These are phyloP conservation scores for Boletus sp. DNA, from an alignment of 1,284 basidiomycete species.

Conservation along the genomic window DNA sequence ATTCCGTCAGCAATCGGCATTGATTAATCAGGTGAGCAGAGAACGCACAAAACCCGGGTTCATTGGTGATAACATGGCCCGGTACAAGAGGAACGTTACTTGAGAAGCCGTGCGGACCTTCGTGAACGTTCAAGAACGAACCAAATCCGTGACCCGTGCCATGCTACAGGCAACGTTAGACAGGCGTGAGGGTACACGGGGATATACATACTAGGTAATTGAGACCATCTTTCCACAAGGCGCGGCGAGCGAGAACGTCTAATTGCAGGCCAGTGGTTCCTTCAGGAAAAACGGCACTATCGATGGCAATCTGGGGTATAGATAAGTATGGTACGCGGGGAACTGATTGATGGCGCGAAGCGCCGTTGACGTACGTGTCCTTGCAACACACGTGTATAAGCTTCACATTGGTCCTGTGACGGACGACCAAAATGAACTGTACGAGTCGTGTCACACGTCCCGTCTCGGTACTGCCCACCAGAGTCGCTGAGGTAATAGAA, in stretches of 20 bases:
- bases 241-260: constrained; percentile 81
- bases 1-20: constrained; percentile 13
- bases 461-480: constrained; percentile 85
- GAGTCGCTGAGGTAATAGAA: constrained; percentile 60
- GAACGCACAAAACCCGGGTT: constrained; percentile 76
- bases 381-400: constrained; percentile 92
- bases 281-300: constrained; percentile 83
- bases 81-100: constrained; percentile 63
- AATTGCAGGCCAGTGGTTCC: constrained; percentile 79
- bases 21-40: constrained; percentile 14
- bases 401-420: constrained; percentile 77
- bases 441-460: constrained; percentile 91
- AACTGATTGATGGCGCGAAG: constrained; percentile 20
- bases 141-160: constrained; percentile 84
- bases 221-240: constrained; percentile 85
- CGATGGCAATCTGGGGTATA: constrained; percentile 77
- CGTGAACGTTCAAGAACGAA: constrained; percentile 76
- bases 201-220: constrained; percentile 65
- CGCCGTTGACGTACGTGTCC: constrained; percentile 70
- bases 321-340: constrained; percentile 16
- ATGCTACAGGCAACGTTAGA: constrained; percentile 47
- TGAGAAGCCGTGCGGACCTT: constrained; percentile 71
- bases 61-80: constrained; percentile 88
- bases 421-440: constrained; percentile 88
- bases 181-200: constrained; percentile 7